Evolutionary conservation across 2,329 filamentous ascomycete species (phyloP).

Genomic region (Cladosporium phlei): DNA sequence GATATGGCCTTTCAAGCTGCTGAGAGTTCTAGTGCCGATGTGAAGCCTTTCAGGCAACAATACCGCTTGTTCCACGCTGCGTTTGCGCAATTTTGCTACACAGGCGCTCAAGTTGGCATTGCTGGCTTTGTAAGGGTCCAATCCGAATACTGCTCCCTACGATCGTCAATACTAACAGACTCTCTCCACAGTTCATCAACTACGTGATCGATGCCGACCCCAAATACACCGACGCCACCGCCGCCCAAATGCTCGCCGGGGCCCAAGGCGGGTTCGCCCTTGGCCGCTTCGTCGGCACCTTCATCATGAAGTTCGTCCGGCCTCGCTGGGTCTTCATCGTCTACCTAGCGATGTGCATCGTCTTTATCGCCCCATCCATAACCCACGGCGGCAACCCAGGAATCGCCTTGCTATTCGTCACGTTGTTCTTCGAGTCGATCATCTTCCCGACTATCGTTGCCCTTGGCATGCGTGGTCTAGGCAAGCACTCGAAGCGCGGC

Average conservation of each 20-base stretch:
- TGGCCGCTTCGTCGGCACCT: constrained; percentile 64
- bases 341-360: constrained; percentile 57
- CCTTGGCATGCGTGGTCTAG: constrained; percentile 70
- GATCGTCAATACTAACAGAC: not conserved
- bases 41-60: constrained; percentile 53
- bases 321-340: constrained; percentile 66
- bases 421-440: constrained; percentile 76
- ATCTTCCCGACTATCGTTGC: constrained; percentile 79
- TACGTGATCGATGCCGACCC: constrained; percentile 53
- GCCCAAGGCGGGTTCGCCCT: constrained; percentile 69
- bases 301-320: constrained; percentile 62
- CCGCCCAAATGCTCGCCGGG: constrained; percentile 65
- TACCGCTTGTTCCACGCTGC: constrained; percentile 73
- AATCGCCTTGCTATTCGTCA: constrained; percentile 57
- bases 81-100: constrained; percentile 74
- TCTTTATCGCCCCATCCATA: constrained; percentile 53
- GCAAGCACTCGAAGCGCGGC: constrained; percentile 71
- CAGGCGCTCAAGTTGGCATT: constrained; percentile 63
- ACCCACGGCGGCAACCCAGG: constrained; percentile 48
- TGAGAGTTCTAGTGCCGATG: constrained; percentile 29
- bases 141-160: no score
- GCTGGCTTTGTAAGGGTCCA: constrained; percentile 15
- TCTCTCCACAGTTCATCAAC: constrained; percentile 60
- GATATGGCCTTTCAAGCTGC: constrained; percentile 54
- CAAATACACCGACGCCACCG: constrained; percentile 50